phyloP scores from a whole-genome alignment of 768 basidiomycete species.

The Daedalea quercina region DNA sequence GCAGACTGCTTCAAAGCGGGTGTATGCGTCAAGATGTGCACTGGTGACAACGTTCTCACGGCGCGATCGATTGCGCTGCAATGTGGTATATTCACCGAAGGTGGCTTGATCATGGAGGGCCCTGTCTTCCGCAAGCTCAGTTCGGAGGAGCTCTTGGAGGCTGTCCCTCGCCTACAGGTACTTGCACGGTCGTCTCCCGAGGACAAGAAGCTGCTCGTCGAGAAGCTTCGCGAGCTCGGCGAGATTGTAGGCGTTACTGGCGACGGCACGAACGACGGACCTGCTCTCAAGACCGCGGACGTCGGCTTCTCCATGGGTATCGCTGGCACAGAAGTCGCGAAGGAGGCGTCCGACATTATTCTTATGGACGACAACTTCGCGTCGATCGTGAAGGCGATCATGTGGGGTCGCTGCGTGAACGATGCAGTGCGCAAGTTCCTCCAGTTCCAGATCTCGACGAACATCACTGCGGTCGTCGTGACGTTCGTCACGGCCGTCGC shows the following conservation, averaged over 20 bases:
- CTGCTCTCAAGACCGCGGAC: slow-evolving; percentile 90
- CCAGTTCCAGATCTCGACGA: slow-evolving; percentile 92
- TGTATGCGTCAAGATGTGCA: slow-evolving; percentile 96
- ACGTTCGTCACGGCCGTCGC: slow-evolving; percentile 89
- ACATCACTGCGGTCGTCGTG: slow-evolving; percentile 92
- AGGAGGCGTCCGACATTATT: slow-evolving; percentile 98
- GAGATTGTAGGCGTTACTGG: slow-evolving; percentile 96
- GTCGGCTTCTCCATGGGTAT: slow-evolving; percentile 98
- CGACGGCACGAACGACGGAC: slow-evolving; percentile 97
- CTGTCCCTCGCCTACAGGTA: slow-evolving; percentile 91
- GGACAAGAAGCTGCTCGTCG: slow-evolving; percentile 92
- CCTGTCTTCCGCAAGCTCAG: slow-evolving; percentile 82
- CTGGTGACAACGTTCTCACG: slow-evolving; percentile 93
- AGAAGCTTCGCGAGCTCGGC: slow-evolving; percentile 78
- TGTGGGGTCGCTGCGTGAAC: slow-evolving; percentile 99
- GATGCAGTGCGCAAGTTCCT: slow-evolving; percentile 97
- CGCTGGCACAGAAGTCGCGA: slow-evolving; percentile 96
- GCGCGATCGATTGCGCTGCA: slow-evolving; percentile 95
- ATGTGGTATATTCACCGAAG: slow-evolving; percentile 90
- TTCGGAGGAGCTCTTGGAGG: slow-evolving; percentile 63
- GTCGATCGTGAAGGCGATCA: slow-evolving; percentile 94
- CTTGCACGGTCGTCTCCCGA: slow-evolving; percentile 96
- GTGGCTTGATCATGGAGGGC: slow-evolving; percentile 98
- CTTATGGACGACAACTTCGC: slow-evolving; percentile 97
- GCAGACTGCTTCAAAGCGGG: slow-evolving; percentile 83